Base-by-base conservation (phyloP, 2,329 filamentous ascomycete species). In the Sarocladium oryzae region DNA sequence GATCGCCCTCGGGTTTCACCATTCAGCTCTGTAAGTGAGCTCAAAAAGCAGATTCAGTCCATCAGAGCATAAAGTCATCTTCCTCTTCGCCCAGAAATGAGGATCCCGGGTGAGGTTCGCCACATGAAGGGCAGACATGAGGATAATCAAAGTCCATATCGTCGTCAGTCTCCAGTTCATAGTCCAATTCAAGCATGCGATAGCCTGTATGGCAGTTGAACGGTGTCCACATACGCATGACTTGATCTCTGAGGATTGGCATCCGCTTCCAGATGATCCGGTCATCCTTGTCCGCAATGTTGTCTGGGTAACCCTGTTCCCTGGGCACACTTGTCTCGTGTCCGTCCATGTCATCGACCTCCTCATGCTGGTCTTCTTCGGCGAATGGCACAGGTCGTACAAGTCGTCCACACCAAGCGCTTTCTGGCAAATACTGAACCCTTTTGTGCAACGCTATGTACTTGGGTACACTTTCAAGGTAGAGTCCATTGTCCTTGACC, bases 401-500 rank as follows among this genome's bases (percentile, higher is more conserved):
- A 2, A 78, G 72, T 51, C 70, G 71, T 15, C 68, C 62, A 21
- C 65, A 66, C 63, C 71, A 74, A 28, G 58, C 56, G 23, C 64
- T 63, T 4, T 70, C 73, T 3, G 62, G 60, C 2, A 78, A 65
- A 15, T 61, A 55, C 36, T 69, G 68, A 21, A 80, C 57, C 16
- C 51, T 24, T 43, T 66, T 70, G 51, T 65, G 64, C 15, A 67
- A 63, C 28, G 69, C 69, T 2, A 78, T 58, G 53, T 71, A 76
- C 1, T 69, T 60, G 2, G 76, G 66, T 1, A 66, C 65, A 4
- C 73, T 70, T 38, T 74, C 72, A 16, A 79, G 63, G 32, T 75
- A 70, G 9, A 80, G 66, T 2, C 77, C 77, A 52, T 78, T 76
- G 40, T 79, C 74, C 54, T 71, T 77, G 51, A 80, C 61, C 61